Evolutionary conservation across 2,329 filamentous ascomycete genomes (phyloP).

Genomic region (Colletotrichum viniferum): DNA sequence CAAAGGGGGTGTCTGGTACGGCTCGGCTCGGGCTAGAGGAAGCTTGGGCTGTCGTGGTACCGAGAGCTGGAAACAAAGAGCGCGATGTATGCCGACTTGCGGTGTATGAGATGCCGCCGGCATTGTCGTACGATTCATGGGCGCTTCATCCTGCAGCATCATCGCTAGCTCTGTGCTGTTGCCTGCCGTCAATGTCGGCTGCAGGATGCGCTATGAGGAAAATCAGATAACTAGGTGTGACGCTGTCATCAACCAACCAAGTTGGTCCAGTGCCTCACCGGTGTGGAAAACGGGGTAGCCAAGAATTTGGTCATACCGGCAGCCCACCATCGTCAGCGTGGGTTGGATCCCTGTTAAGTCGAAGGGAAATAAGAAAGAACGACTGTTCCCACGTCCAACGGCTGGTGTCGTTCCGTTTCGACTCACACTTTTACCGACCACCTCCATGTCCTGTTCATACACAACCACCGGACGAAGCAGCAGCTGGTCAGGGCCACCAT

Average conservation of each 20-base stretch:
- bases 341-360: not conserved
- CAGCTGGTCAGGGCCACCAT: constrained; percentile 25
- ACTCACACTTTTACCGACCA: constrained; percentile 23
- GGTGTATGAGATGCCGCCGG: not conserved
- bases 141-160: not conserved
- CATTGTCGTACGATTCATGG: not conserved
- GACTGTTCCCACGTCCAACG: not conserved
- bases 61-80: not conserved
- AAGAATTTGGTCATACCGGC: not conserved
- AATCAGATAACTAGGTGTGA: not conserved
- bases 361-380: constrained; percentile 5
- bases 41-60: not conserved
- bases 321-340: not conserved
- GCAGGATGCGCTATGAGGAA: not conserved
- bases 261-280: not conserved
- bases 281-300: not conserved
- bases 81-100: not conserved
- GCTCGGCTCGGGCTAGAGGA: not conserved
- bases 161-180: not conserved
- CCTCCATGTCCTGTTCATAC: constrained; percentile 22
- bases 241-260: constrained; percentile 1
- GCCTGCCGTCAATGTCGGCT: not conserved
- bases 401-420: not conserved
- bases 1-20: not conserved
- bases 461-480: constrained; percentile 25